A percentile compares a stretch with the other conserved stretches of the same genome.
Evolutionary conservation across 148 eudicot species (phyloP).

Genomic region (Hydrangea macrophylla): DNA sequence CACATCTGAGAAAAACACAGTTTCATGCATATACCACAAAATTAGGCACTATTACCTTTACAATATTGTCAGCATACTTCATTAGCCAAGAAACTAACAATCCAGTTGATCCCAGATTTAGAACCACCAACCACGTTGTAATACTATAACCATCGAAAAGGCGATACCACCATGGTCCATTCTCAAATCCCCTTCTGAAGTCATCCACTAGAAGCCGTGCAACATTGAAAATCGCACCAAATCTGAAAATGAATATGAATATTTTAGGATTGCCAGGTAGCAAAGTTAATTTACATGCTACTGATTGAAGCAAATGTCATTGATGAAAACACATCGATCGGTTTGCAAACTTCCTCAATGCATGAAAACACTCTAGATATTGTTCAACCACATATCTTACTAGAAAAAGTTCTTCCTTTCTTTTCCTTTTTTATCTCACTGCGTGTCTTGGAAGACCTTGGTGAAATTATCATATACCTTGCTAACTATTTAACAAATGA

Average conservation of each 20-base stretch:
- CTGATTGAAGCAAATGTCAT: background rate
- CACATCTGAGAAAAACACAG: too few species aligned
- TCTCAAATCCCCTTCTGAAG: conserved; percentile 78
- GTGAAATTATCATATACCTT: background rate
- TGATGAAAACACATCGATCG: background rate
- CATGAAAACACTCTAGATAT: background rate
- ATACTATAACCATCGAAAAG: conserved; percentile 79
- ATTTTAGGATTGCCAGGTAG: background rate
- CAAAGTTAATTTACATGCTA: background rate
- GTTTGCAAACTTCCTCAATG: background rate
- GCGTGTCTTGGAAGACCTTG: background rate
- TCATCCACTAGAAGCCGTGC: conserved; percentile 73
- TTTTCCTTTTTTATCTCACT: background rate
- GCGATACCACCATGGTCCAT: conserved; percentile 90
- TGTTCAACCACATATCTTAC: too few species aligned
- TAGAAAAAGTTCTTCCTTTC: too few species aligned
- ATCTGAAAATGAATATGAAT: conserved; percentile 39
- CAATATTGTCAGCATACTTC: conserved; percentile 96
- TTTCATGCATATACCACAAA: too few species aligned
- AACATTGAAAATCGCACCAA: conserved; percentile 88
- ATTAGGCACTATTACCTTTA: conserved; percentile 46
- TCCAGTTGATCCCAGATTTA: conserved; percentile 92
- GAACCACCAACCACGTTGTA: conserved; percentile 90
- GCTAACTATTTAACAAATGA: background rate
- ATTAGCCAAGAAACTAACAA: conserved; percentile 93